These are phyloP conservation scores for Massariosphaeria phaeospora DNA, from an alignment of 495 filamentous ascomycete species.

Conservation along the genomic window DNA sequence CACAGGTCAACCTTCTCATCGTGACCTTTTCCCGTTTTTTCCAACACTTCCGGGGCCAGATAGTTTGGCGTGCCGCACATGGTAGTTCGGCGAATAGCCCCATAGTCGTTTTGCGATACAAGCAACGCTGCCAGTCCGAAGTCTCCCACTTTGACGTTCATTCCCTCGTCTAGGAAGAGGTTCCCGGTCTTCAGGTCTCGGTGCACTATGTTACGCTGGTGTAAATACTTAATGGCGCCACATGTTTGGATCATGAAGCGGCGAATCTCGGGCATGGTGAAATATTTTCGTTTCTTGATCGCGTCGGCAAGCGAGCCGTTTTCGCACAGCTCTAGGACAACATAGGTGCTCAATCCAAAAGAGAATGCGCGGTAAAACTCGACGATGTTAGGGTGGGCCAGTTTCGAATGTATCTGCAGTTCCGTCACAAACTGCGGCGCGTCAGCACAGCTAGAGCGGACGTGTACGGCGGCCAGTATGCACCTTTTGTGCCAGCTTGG, in stretches of 20 bases:
- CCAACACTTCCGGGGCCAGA: conserved; percentile 92
- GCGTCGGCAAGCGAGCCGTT: conserved; percentile 99
- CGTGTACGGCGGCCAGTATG: not conserved
- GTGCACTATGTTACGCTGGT: conserved; percentile 90
- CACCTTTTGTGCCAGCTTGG: conserved; percentile 87
- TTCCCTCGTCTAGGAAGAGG: conserved; percentile 88
- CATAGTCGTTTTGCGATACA: conserved; percentile 74
- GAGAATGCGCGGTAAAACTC: conserved; percentile 92
- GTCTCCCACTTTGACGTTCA: conserved; percentile 98
- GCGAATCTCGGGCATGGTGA: conserved; percentile 86
- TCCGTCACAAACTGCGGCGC: conserved; percentile 82
- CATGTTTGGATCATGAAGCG: conserved; percentile 90
- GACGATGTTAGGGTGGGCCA: conserved; percentile 90
- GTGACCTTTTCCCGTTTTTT: conserved; percentile 80
- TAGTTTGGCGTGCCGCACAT: conserved; percentile 98
- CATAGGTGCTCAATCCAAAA: conserved; percentile 80
- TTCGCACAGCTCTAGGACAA: conserved; percentile 87
- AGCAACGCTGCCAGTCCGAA: conserved; percentile 95
- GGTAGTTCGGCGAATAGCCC: conserved; percentile 66
- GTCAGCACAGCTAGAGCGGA: conserved; percentile 38
- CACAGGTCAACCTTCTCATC: conserved; percentile 93
- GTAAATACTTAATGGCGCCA: conserved; percentile 95
- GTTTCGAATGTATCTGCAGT: conserved; percentile 95
- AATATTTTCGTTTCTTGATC: conserved; percentile 77
- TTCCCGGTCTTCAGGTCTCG: conserved; percentile 98